Evolutionary conservation across 345 rosid genomes (phyloP), one percentile per base, ranked within the genome.

Genomic region (Corchorus olitorius): DNA sequence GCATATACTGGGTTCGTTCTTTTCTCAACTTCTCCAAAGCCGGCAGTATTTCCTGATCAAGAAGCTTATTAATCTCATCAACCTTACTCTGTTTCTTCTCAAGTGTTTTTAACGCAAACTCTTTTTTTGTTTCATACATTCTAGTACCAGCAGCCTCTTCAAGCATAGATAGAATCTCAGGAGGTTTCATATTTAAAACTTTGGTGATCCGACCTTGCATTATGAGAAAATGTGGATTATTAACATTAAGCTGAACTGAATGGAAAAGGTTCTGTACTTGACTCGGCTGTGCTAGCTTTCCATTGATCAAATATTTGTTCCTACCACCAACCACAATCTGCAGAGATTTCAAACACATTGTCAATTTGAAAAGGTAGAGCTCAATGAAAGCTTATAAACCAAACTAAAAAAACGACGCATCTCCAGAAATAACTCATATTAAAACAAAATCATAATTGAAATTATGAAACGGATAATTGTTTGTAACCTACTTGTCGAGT

Each of bases 71-170:
- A 8, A 96, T 92, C 84, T 96, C 98, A 64, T 93, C 95, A 35
- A 96, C 99, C 89, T 96, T 93, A 66, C 88, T 85, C 82, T 96
- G 99, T 85, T 96, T 96, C 81, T 92, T 96, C 74, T 96, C 98
- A 41, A 96, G 97, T 6, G 97, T 96, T 87, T 93, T 96, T 54
- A 96, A 50, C 0, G 98, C 97, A 66, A 89, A 88, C 54, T 93
- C 97, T 78, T 96, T 93, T 87, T 96, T 96, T 58, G 93, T 96
- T 81, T 96, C 99, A 8, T 96, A 96, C 99, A 96, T 96, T 83
- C 99, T 89, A 11, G 99, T 96, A 53, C 99, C 99, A 58, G 97
- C 97, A 77, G 98, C 99, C 92, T 96, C 99, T 83, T 96, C 99
- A 22, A 96, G 97, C 99, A 96, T 96, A 14, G 99, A 96, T 50